phyloP scores from a whole-genome alignment of 2,329 filamentous ascomycete genomes.

The Microsporum audouinii region DNA sequence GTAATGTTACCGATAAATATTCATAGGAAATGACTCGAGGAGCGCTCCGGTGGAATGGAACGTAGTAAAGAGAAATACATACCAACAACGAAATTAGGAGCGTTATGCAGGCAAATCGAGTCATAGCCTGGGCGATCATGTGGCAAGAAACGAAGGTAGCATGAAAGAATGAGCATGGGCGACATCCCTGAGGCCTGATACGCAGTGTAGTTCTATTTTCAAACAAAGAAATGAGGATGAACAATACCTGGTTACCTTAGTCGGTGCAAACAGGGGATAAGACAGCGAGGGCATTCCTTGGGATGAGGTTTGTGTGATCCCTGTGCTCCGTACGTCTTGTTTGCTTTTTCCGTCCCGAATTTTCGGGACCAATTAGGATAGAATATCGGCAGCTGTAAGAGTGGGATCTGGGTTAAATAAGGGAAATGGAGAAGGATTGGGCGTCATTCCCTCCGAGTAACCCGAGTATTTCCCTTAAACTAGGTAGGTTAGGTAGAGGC shows the following conservation, averaged over 20 bases:
- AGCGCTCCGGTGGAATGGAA: not conserved
- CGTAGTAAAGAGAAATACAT: not conserved
- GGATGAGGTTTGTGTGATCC: not conserved
- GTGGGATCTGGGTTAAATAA: not conserved
- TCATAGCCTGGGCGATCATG: not conserved
- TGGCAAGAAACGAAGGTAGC: not conserved
- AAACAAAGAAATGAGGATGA: not conserved
- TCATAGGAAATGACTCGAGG: not conserved
- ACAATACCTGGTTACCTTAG: not conserved
- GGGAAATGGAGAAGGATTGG: not conserved
- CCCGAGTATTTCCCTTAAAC: not conserved
- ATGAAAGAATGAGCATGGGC: not conserved
- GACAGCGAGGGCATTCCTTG: not conserved
- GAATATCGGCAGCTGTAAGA: not conserved
- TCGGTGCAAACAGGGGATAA: constrained; percentile 1
- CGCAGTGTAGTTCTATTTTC: not conserved
- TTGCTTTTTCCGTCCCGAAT: constrained; percentile 1
- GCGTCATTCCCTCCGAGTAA: not conserved
- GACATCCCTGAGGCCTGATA: not conserved
- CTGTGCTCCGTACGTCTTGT: not conserved
- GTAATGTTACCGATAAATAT: not conserved
- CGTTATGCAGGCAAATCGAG: not conserved
- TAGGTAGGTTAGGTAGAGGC: not conserved
- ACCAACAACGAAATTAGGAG: not conserved
- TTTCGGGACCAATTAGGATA: not conserved